These are phyloP conservation scores for Lactifluus hygrophoroides DNA, from an alignment of 768 basidiomycete genomes.

Conservation along the genomic window DNA sequence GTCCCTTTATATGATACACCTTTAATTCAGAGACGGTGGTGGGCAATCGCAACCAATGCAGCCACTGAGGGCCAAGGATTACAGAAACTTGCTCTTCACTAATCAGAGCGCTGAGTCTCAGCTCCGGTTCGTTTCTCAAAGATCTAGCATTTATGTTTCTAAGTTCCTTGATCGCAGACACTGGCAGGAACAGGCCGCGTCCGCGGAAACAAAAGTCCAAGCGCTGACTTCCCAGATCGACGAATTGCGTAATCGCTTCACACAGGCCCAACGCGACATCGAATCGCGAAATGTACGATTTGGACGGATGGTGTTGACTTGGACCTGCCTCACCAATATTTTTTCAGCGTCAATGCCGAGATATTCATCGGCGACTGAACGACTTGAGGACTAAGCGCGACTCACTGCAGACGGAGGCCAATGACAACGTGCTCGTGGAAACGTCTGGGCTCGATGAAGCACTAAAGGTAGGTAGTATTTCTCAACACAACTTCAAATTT, in stretches of 20 bases:
- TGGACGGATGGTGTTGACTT: not conserved
- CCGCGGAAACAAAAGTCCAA: conserved; percentile 33
- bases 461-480: conserved; percentile 36
- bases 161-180: conserved; percentile 31
- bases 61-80: conserved; percentile 27
- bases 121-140: conserved; percentile 9
- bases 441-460: conserved; percentile 48
- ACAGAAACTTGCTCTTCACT: conserved; percentile 19
- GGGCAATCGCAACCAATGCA: conserved; percentile 39
- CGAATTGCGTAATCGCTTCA: conserved; percentile 27
- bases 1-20: not conserved
- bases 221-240: conserved; percentile 25
- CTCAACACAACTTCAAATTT: not conserved
- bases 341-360: conserved; percentile 11
- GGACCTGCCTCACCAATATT: not conserved
- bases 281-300: not conserved
- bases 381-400: conserved; percentile 29
- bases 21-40: conserved; percentile 60
- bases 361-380: conserved; percentile 6
- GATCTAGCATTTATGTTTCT: not conserved
- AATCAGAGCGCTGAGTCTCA: conserved; percentile 13
- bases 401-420: conserved; percentile 48
- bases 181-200: conserved; percentile 34
- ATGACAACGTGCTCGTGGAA: conserved; percentile 60
- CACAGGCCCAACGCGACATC: conserved; percentile 24